Base-by-base conservation (phyloP, 2,329 filamentous ascomycete species). In the Colletotrichum sp. region DNA sequence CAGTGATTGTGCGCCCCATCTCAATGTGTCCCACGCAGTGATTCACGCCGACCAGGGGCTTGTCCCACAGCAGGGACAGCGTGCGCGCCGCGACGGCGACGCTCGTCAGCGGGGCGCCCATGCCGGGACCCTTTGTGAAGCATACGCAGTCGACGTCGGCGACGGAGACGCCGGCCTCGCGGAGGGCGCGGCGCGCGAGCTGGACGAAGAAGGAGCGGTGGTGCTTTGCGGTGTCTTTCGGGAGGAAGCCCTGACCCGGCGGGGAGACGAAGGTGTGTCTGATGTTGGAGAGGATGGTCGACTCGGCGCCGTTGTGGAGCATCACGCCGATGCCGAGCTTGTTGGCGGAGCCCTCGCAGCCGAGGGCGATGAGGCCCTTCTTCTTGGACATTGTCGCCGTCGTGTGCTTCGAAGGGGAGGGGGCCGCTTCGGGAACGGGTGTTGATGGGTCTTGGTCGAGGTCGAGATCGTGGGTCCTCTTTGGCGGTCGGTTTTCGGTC, bases 11-110 rank as follows among this genome's bases (percentile, higher is more conserved):
- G 67, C 97, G 91, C 36, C 97, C 97, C 97, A 99, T 99, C 88
- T 99, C 97, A 81, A 99, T 99, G 86, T 99, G 97, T 59, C 97
- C 97, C 64, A 99, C 95, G 85, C 97, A 99, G 86, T 99, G 97
- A 86, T 99, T 99, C 30, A 99, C 97, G 28, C 96, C 96, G 5
- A 99, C 93, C 49, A 99, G 89, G n/a, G 94, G 93, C 85, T 95
- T 95, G 69, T 88, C 90, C 97, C 97, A 99, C 18, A 99, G 90
- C 75, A 98, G 87, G 57, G 92, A 90, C 36, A 99, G 88, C 78
- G 95, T 95, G 76, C 97, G 91, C 24, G 96, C 97, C 2, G 93
- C 96, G 44, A 99, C 88, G 36, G 96, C 96, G 16, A 98, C 95
- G 77, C 93, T 93, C 78, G 96, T 94, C 32, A 99, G 89, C 9